Evolutionary conservation across 108 stramenopile genomes (phyloP).

Genomic region (Discostella stelligeroides): DNA sequence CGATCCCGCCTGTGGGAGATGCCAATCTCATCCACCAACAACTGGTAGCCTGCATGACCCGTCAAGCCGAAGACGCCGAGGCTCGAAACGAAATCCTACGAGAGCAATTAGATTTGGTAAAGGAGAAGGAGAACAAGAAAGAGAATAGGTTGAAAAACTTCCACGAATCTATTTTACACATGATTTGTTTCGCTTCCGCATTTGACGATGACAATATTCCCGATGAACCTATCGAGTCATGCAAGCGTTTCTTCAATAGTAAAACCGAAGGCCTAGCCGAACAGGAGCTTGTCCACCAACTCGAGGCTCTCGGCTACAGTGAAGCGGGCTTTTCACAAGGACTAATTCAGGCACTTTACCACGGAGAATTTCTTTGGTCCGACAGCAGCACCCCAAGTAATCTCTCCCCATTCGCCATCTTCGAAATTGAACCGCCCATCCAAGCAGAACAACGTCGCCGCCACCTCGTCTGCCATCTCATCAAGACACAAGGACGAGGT

Average conservation of each 20-base stretch:
- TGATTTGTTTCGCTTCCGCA: background rate
- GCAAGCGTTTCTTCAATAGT: background rate
- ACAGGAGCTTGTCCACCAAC: background rate
- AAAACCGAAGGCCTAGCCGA: background rate
- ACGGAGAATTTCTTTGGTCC: background rate
- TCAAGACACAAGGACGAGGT: background rate
- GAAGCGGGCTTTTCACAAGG: background rate
- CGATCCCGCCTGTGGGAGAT: background rate
- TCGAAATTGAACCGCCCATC: background rate
- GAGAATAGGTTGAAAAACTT: background rate
- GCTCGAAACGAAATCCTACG: background rate
- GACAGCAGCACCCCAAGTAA: no score
- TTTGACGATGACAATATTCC: background rate
- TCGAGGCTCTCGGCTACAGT: background rate
- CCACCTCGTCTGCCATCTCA: background rate
- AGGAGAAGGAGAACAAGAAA: background rate
- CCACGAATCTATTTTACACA: background rate
- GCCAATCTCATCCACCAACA: background rate
- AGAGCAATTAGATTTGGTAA: background rate
- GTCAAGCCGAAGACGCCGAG: background rate
- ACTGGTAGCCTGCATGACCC: background rate
- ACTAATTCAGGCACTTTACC: background rate
- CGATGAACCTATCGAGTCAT: background rate
- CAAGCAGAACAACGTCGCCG: background rate
- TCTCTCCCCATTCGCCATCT: background rate